Percentiles rank a stretch among this genome's conserved stretches.
phyloP scores from a whole-genome alignment of 1,139 yeast species.

The Diutina neorugosa region DNA sequence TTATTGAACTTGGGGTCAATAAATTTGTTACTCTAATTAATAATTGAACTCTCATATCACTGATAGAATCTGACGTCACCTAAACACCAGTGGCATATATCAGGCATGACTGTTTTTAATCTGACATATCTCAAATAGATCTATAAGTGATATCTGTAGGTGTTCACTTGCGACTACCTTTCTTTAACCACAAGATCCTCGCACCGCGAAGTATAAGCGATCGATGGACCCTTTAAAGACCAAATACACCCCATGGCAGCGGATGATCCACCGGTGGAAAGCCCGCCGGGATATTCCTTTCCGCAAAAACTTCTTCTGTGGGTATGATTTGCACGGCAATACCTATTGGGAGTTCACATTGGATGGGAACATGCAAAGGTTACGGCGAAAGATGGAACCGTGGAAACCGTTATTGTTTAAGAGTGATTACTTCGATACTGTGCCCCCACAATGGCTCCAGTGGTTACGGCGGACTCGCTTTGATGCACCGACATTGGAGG shows the following conservation, averaged over 20 bases:
- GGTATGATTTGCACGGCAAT: slow-evolving; percentile 73
- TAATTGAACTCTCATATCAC: too few relatives aligned
- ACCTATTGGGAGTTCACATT: slow-evolving; percentile 72
- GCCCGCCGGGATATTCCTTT: slow-evolving; percentile 56
- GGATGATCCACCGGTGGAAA: slow-evolving; percentile 44
- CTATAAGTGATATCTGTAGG: too few relatives aligned
- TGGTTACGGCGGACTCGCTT: slow-evolving; percentile 64
- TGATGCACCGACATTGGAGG: slow-evolving; percentile 49
- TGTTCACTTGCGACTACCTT: too few relatives aligned
- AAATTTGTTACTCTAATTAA: too few relatives aligned
- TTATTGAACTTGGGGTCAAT: too few relatives aligned
- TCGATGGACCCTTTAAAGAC: slow-evolving; percentile 18
- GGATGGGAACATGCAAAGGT: slow-evolving; percentile 33
- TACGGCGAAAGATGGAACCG: slow-evolving; percentile 42
- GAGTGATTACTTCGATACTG: slow-evolving; percentile 36
- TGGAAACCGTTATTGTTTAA: slow-evolving; percentile 25
- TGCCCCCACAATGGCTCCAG: slow-evolving; percentile 70
- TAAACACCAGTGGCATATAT: too few relatives aligned
- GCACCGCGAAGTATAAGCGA: neutral
- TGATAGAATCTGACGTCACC: too few relatives aligned
- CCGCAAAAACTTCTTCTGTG: slow-evolving; percentile 43
- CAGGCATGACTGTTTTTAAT: too few relatives aligned
- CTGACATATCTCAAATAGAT: too few relatives aligned
- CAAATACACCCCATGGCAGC: slow-evolving; percentile 27
- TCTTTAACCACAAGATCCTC: neutral